These are phyloP conservation scores for Trichoderma koningii DNA, from an alignment of 2,329 filamentous ascomycete genomes.

Conservation along the genomic window DNA sequence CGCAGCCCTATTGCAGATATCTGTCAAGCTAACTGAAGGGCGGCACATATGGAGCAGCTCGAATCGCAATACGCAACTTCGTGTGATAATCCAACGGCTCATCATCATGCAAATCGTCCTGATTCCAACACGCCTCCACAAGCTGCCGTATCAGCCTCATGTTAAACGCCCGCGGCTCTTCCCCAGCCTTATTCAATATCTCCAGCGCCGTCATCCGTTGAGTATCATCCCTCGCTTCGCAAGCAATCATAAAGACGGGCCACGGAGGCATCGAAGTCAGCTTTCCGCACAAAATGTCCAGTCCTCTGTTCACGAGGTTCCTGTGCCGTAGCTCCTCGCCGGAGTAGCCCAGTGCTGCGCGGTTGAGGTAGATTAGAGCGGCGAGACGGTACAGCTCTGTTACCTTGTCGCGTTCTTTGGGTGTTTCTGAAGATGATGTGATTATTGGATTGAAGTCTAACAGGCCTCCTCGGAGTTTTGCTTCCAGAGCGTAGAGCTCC, in stretches of 20 bases:
- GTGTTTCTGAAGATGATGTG: background rate
- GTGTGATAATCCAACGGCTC: slow-evolving; percentile 5
- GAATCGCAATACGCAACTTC: slow-evolving; percentile 10
- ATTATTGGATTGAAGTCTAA: background rate
- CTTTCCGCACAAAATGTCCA: slow-evolving; percentile 1
- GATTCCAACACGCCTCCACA: slow-evolving; percentile 18
- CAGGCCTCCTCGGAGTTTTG: background rate
- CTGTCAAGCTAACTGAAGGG: background rate
- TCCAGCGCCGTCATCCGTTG: slow-evolving; percentile 10
- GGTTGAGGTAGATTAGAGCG: slow-evolving; percentile 11
- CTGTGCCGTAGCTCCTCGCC: slow-evolving; percentile 1
- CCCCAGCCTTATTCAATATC: background rate
- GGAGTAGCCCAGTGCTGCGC: slow-evolving; percentile 13
- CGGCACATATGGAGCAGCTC: background rate
- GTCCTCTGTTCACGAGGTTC: slow-evolving; percentile 5
- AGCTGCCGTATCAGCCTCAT: slow-evolving; percentile 8
- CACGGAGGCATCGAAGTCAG: slow-evolving; percentile 1
- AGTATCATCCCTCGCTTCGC: background rate
- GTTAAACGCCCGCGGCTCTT: background rate
- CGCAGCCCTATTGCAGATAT: no score
- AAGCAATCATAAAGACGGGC: slow-evolving; percentile 7
- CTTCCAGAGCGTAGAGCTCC: slow-evolving; percentile 4
- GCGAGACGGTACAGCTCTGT: slow-evolving; percentile 6
- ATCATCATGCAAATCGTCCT: slow-evolving; percentile 10
- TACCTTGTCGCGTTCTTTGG: background rate